Evolutionary conservation across 306 rosid species (phyloP).

Genomic region (Psophocarpus tetragonolobus): DNA sequence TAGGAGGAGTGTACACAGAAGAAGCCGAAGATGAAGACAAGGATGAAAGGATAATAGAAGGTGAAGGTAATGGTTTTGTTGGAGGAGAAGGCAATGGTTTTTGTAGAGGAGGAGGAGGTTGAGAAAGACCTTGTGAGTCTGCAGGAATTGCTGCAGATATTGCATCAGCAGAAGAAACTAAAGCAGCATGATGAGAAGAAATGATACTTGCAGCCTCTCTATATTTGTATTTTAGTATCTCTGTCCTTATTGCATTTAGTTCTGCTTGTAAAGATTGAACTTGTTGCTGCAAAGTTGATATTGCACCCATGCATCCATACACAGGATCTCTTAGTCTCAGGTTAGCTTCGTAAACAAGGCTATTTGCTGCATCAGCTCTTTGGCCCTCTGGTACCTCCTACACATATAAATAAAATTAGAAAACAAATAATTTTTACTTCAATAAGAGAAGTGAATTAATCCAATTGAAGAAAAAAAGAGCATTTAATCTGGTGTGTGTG

Average conservation of each 20-base stretch:
- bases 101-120: constrained; percentile 38
- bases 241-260: constrained; percentile 55
- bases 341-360: constrained; percentile 87
- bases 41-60: constrained; percentile 51
- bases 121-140: constrained; percentile 42
- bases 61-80: constrained; percentile 37
- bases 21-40: constrained; percentile 67
- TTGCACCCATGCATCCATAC: constrained; percentile 91
- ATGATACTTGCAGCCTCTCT: constrained; percentile 62
- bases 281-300: constrained; percentile 80
- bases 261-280: constrained; percentile 66
- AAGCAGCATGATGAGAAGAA: constrained; percentile 52
- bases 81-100: constrained; percentile 30
- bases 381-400: constrained; percentile 82
- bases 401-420: background rate
- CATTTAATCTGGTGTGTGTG: background rate
- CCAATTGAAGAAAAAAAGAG: background rate
- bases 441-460: background rate
- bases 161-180: constrained; percentile 45
- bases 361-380: constrained; percentile 86
- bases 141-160: constrained; percentile 37
- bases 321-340: constrained; percentile 87
- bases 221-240: constrained; percentile 60
- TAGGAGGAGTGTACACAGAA: constrained; percentile 58
- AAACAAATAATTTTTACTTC: background rate